Evolutionary conservation across 352 stramenopile species (phyloP).

Genomic region (Blastocystis sp.): DNA sequence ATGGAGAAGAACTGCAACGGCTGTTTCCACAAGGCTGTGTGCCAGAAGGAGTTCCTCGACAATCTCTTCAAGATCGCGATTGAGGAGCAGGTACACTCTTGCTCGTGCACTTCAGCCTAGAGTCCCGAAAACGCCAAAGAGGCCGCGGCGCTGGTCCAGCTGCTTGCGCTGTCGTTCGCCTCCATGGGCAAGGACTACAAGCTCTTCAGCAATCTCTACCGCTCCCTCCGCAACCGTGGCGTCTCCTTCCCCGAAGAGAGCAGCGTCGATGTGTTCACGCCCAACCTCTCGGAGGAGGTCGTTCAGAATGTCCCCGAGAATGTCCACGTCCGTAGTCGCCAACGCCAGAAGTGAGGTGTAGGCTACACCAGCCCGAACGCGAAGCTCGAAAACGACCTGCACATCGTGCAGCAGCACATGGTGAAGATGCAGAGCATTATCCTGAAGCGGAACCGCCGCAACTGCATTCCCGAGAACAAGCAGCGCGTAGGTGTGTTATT

Average conservation of each 20-base stretch:
- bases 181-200: constrained; percentile 59
- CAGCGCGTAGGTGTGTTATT: constrained; percentile 11
- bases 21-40: constrained; percentile 49
- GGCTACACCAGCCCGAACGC: constrained; percentile 68
- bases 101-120: background rate
- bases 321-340: constrained; percentile 28
- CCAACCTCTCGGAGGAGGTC: constrained; percentile 77
- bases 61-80: constrained; percentile 69
- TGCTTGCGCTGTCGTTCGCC: constrained; percentile 54
- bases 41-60: constrained; percentile 66
- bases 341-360: background rate
- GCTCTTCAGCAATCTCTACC: constrained; percentile 55
- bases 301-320: background rate
- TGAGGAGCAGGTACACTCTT: constrained; percentile 47
- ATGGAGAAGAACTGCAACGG: constrained; percentile 68
- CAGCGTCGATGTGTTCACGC: constrained; percentile 82
- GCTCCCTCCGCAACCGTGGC: constrained; percentile 47
- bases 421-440: constrained; percentile 65
- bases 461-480: constrained; percentile 67
- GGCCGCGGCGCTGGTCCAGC: constrained; percentile 54
- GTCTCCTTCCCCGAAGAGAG: constrained; percentile 44
- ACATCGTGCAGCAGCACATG: constrained; percentile 68
- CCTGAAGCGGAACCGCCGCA: constrained; percentile 57
- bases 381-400: constrained; percentile 68
- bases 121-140: constrained; percentile 50